Evolutionary conservation across 352 stramenopile species (phyloP), one percentile per base, ranked within the genome.

Genomic region (Aphanomyces euteiches): DNA sequence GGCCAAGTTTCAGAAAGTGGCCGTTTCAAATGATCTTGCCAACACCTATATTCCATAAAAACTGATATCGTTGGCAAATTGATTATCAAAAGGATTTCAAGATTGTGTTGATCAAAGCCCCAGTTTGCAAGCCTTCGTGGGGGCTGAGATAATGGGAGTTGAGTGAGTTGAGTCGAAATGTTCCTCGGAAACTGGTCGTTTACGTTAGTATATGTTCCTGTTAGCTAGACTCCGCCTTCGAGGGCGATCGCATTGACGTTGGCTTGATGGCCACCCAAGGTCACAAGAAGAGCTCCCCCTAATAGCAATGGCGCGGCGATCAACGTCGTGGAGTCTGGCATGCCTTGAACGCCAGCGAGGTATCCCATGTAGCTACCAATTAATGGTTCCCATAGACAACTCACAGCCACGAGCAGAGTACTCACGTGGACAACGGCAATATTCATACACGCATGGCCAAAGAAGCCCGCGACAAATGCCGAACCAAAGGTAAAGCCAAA

Each of bases 401-500:
- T 28, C 4, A 70, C 34, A n/a, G 64, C 56, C 5, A 70, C 61
- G 5, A 70, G 54, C 17, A 70, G 38, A 19, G 64, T 43, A 34
- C 64, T 70, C 28, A 64, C 48, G 28, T 70, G 47, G 34, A 61
- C 53, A n/a, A 70, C 64, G 3, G 64, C 64, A 15, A 70, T 36
- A 37, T 70, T 70, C 15, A 47, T 47, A n/a, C 53, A 64, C 43
- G 64, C 53, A 38, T 70, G 64, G 15, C 64, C 64, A 43, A 56
- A 54, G 40, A 70, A 61, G 3, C 64, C 64, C 7, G 47, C 39
- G 38, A 70, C 47, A 13, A 56, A 54, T 5, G 64, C 64, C 5
- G 64, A 19, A 17, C 64, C 64, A 63, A 70, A 64, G n/a, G 39
- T 39, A 8, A 70, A 34, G 38, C 64, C 64, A 63, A 70, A 70